These are phyloP conservation scores for Allodekkera sacchari DNA, from an alignment of 805 yeast species.

Conservation along the genomic window DNA sequence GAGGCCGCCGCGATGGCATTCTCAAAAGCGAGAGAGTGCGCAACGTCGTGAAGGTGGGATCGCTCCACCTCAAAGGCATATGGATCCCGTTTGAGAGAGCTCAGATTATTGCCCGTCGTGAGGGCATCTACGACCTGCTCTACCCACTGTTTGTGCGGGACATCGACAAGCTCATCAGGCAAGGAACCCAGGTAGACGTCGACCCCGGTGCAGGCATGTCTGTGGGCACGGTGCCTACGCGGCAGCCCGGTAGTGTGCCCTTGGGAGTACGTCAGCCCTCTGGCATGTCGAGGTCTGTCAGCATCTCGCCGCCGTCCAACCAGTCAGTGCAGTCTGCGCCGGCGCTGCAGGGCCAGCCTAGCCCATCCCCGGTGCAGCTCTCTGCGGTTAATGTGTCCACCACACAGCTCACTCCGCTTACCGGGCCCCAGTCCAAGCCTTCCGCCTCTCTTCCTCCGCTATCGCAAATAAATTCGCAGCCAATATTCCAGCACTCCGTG, in stretches of 20 bases:
- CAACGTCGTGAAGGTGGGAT: conserved; percentile 63
- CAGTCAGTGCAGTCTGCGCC: too few species aligned
- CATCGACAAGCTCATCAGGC: conserved; percentile 38
- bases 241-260: too few species aligned
- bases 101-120: conserved; percentile 58
- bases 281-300: not conserved
- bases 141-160: conserved; percentile 59
- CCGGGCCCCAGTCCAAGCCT: too few species aligned
- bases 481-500: not conserved
- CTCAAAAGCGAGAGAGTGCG: conserved; percentile 54
- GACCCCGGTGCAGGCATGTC: not conserved
- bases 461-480: not conserved
- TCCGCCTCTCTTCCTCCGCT: too few species aligned
- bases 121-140: conserved; percentile 49
- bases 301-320: not conserved
- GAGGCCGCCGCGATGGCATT: conserved; percentile 66
- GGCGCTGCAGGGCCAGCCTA: too few species aligned
- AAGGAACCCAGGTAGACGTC: conserved; percentile 23
- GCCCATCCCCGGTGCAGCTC: too few species aligned
- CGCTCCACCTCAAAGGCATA: conserved; percentile 63
- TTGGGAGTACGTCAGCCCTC: not conserved
- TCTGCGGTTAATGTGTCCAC: too few species aligned
- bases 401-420: too few species aligned
- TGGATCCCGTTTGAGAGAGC: conserved; percentile 71
- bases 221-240: not conserved